phyloP scores from a whole-genome alignment of 345 rosid genomes.

The Crucihimalaya himalaica region DNA sequence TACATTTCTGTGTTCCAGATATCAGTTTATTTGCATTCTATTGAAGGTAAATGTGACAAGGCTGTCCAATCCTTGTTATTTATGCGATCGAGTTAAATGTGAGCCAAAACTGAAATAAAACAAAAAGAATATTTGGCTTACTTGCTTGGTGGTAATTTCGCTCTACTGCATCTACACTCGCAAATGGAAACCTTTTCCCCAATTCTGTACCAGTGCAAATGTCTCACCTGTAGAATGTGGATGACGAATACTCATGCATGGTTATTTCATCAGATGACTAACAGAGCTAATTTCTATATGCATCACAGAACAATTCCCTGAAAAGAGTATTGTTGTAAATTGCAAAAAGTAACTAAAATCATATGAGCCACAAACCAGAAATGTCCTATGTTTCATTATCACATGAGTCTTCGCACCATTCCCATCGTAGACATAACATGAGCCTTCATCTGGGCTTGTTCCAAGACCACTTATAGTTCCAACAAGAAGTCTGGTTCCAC shows the following conservation, averaged over 20 bases:
- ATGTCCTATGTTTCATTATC: constrained; percentile 87
- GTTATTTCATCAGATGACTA: neutral
- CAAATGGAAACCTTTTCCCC: constrained; percentile 74
- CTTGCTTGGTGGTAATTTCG: constrained; percentile 93
- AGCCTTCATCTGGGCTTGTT: constrained; percentile 74
- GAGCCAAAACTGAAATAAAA: neutral
- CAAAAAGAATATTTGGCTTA: constrained; percentile 43
- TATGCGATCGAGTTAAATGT: neutral
- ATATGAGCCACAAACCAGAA: constrained; percentile 69
- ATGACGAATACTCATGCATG: constrained; percentile 5
- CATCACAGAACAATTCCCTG: neutral
- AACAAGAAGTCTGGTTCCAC: constrained; percentile 53
- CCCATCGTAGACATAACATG: constrained; percentile 74
- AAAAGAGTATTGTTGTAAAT: constrained; percentile 8
- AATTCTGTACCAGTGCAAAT: constrained; percentile 83
- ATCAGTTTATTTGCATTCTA: neutral
- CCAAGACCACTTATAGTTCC: constrained; percentile 78
- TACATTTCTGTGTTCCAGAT: neutral
- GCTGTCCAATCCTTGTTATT: neutral
- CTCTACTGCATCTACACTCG: constrained; percentile 91
- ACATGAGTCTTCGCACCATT: constrained; percentile 80
- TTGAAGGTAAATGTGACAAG: neutral
- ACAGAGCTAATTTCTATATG: constrained; percentile 16
- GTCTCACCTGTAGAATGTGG: constrained; percentile 69
- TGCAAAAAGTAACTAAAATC: constrained; percentile 10